phyloP scores from a whole-genome alignment of 1,284 basidiomycete genomes.

The Tilletia indica region DNA sequence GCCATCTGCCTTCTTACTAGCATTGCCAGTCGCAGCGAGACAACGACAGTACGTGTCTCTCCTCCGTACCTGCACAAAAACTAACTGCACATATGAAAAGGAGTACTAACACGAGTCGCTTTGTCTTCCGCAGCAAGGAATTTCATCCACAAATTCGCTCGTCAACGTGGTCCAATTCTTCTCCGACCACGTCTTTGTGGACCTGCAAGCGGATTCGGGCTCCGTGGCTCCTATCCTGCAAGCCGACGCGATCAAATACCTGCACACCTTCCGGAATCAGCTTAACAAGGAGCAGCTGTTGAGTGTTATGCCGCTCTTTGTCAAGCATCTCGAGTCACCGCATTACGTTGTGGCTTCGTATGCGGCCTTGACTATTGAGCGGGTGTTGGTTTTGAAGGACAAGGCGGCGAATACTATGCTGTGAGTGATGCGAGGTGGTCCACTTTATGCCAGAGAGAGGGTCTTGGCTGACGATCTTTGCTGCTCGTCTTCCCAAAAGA shows the following conservation, averaged over 20 bases:
- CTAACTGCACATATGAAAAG: neutral
- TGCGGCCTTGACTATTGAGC: slow-evolving; percentile 58
- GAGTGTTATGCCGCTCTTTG: slow-evolving; percentile 81
- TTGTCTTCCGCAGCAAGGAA: slow-evolving; percentile 61
- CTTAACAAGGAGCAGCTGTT: slow-evolving; percentile 91
- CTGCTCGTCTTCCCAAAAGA: neutral
- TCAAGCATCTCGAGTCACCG: slow-evolving; percentile 68
- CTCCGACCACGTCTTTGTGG: slow-evolving; percentile 82
- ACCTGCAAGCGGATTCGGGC: slow-evolving; percentile 72
- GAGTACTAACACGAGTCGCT: neutral
- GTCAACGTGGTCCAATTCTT: slow-evolving; percentile 96
- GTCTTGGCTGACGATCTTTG: neutral
- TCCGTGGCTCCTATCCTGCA: slow-evolving; percentile 71
- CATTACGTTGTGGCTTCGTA: slow-evolving; percentile 59
- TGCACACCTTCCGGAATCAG: slow-evolving; percentile 76
- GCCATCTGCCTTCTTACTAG: slow-evolving; percentile 92
- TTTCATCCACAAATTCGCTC: slow-evolving; percentile 85
- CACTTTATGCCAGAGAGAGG: neutral
- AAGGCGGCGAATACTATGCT: slow-evolving; percentile 60
- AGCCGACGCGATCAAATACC: slow-evolving; percentile 78
- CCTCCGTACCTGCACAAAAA: no score
- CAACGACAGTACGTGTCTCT: slow-evolving; percentile 56
- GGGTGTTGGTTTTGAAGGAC: slow-evolving; percentile 75
- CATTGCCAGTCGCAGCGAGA: slow-evolving; percentile 82
- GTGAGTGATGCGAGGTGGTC: slow-evolving; percentile 27